Conservation (phyloP, 139 green algal genomes). For the Chlamydomonas applanata region DNA sequence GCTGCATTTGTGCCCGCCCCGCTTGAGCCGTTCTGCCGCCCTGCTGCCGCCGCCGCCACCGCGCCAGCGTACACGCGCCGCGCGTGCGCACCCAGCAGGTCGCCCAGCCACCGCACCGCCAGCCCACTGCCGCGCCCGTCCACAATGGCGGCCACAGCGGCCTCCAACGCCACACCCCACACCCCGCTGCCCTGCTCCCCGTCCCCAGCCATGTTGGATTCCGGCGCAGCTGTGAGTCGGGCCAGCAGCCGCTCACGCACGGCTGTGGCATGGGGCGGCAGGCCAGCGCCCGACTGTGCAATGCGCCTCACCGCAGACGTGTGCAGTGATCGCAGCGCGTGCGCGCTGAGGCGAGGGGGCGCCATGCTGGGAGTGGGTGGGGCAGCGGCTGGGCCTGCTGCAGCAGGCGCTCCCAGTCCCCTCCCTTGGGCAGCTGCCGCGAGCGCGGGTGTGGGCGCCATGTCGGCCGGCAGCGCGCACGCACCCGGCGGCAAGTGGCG, state of each 20-base stretch:
- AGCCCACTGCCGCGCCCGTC: neutral
- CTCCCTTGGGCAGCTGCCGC: neutral
- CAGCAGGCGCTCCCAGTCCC: neutral
- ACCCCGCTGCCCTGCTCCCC: no score
- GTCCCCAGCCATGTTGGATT: no score
- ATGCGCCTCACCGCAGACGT: neutral
- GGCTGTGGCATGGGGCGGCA: neutral
- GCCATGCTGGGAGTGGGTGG: neutral
- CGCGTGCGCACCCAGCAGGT: neutral
- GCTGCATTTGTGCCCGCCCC: neutral
- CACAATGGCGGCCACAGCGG: neutral
- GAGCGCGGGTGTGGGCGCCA: no score
- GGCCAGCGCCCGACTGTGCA: neutral
- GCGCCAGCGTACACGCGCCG: no score
- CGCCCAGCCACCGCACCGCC: neutral
- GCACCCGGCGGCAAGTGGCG: no score
- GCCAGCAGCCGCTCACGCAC: conserved; percentile 1
- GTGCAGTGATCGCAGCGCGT: neutral
- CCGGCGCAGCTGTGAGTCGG: neutral
- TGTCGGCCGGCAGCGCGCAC: no score
- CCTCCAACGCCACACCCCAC: neutral
- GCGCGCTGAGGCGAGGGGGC: neutral
- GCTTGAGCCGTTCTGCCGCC: neutral
- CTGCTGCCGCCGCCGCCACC: neutral
- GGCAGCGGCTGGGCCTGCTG: neutral